These are phyloP conservation scores for Globisporangium rhizosaccharum DNA, from an alignment of 352 stramenopile species.

Conservation along the genomic window DNA sequence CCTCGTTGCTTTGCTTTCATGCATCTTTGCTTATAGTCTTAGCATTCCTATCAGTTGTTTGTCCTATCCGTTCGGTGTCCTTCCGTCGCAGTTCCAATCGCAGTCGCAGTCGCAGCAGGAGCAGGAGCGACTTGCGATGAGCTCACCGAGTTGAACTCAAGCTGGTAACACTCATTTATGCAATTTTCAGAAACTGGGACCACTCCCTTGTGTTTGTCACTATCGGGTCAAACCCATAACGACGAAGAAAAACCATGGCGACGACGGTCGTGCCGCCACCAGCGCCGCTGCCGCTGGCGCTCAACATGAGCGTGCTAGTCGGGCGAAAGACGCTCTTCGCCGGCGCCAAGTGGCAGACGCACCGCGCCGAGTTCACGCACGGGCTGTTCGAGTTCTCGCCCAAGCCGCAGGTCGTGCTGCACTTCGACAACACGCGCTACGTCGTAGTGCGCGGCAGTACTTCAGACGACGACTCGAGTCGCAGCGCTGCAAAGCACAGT, in stretches of 20 bases:
- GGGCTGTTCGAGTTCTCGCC: conserved; percentile 30
- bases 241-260: neutral
- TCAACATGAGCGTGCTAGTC: conserved; percentile 26
- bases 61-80: too few relatives aligned
- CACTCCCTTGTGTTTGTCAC: too few relatives aligned
- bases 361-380: conserved; percentile 14
- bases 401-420: conserved; percentile 26
- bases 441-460: conserved; percentile 18
- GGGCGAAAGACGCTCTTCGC: conserved; percentile 33
- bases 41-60: too few relatives aligned
- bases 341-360: conserved; percentile 27
- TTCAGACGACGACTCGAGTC: neutral
- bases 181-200: too few relatives aligned
- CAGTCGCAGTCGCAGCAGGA: too few relatives aligned
- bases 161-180: too few relatives aligned
- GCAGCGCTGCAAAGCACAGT: conserved; percentile 9
- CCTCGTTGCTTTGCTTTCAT: too few relatives aligned
- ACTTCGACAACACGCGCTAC: conserved; percentile 18
- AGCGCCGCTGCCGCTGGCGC: conserved; percentile 12
- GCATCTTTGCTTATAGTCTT: too few relatives aligned
- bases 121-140: too few relatives aligned
- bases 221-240: too few relatives aligned
- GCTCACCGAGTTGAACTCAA: too few relatives aligned
- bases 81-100: too few relatives aligned
- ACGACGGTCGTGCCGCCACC: neutral